A percentile compares a stretch with the other conserved stretches of the same genome.
Evolutionary conservation across 306 rosid genomes (phyloP).

Genomic region (Dalbergia oliveri): DNA sequence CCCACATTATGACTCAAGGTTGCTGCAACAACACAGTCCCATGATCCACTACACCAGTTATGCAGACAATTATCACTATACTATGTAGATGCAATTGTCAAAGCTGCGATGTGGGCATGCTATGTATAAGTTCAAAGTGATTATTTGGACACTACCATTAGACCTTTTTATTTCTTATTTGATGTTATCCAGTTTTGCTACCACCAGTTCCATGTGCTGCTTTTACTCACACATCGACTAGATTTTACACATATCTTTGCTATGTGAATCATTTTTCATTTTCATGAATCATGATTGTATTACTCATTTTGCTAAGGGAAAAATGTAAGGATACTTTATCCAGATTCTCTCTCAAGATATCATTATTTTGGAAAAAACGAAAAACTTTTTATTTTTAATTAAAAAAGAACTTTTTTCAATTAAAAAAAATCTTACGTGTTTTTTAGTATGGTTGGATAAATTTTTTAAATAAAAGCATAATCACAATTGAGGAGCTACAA

Average conservation of each 20-base stretch:
- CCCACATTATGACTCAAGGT: not conserved
- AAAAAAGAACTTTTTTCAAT: too few relatives aligned
- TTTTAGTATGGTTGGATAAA: too few relatives aligned
- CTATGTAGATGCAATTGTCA: not conserved
- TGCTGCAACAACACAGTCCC: conserved; percentile 6
- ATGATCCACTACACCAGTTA: conserved; percentile 43
- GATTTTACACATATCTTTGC: not conserved
- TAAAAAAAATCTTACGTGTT: too few relatives aligned
- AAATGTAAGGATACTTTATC: not conserved
- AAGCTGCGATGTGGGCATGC: too few relatives aligned
- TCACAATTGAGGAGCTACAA: too few relatives aligned
- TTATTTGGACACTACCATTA: not conserved
- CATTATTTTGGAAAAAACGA: too few relatives aligned
- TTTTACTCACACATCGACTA: not conserved
- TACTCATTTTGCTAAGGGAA: not conserved
- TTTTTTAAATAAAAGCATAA: too few relatives aligned
- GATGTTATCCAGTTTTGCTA: not conserved
- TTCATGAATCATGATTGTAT: not conserved
- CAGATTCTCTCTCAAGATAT: not conserved
- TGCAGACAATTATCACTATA: conserved; percentile 38
- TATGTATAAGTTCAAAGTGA: not conserved
- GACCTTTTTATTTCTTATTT: not conserved
- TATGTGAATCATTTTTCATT: not conserved
- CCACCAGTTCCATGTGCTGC: not conserved
- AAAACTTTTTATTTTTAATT: too few relatives aligned